phyloP scores from a whole-genome alignment of 352 stramenopile species.

The Globisporangium emineosum region DNA sequence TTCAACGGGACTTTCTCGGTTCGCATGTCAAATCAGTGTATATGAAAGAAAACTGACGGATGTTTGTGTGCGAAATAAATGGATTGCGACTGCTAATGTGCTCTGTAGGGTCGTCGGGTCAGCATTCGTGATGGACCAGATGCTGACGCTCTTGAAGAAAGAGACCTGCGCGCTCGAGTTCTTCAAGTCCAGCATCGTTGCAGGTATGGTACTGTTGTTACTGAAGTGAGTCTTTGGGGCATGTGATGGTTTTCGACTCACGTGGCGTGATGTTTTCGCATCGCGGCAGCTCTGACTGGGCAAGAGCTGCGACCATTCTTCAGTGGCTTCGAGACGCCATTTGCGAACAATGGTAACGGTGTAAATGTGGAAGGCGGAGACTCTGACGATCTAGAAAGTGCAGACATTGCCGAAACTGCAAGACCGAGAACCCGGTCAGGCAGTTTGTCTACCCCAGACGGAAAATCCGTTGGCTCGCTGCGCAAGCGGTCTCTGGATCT shows the following conservation, averaged over 20 bases:
- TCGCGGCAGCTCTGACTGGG: slow-evolving; percentile 11
- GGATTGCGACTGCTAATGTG: not conserved
- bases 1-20: slow-evolving; percentile 1
- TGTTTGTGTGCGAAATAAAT: not conserved
- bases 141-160: slow-evolving; percentile 43
- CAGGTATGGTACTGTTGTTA: slow-evolving; percentile 24
- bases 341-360: not conserved
- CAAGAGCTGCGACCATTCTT: slow-evolving; percentile 6
- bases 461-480: slow-evolving; percentile 17
- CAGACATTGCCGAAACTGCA: not conserved
- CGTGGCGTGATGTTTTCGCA: not conserved
- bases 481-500: slow-evolving; percentile 39
- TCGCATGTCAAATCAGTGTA: not conserved
- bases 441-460: slow-evolving; percentile 31
- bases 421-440: slow-evolving; percentile 11
- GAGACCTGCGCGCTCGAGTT: slow-evolving; percentile 46
- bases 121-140: slow-evolving; percentile 38
- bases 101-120: slow-evolving; percentile 36
- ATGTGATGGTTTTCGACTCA: not conserved
- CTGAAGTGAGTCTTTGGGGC: not conserved
- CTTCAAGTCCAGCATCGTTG: slow-evolving; percentile 62
- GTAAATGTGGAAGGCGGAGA: not conserved
- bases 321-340: not conserved
- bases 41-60: not conserved
- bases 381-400: not conserved